Base-by-base conservation (phyloP, 768 basidiomycete species). In the Lactifluus rugatus region DNA sequence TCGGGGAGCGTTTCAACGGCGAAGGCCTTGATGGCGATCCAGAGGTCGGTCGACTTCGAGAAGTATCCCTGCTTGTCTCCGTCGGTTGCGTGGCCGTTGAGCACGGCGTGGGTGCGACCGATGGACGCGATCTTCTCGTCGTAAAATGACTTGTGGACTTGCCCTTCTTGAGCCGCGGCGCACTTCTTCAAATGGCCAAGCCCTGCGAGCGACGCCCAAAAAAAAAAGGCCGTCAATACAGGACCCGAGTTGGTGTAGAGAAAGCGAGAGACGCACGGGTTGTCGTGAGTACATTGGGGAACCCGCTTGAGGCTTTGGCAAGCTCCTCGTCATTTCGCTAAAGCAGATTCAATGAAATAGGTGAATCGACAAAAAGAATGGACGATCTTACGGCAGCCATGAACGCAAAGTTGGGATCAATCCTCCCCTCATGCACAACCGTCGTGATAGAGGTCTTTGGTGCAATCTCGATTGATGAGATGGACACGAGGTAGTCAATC, bases 401-500 rank as follows among this genome's bases (percentile, higher is more conserved):
- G 26, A 76, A 48, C n/a, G 75, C 71, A 61, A 80, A 77, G 73
- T 82, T 83, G 52, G 79, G 79, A 64, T 81, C 79, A 51, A 74
- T 66, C 37, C 66, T 70, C 36, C 76, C 74, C 32, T 74, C 72
- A 63, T 81, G 79, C 25, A 81, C 65, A 53, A 64, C 72, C 37
- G 66, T 67, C 60, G 76, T 71, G 52, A 75, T 64, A 17, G 68
- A 65, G 16, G 74, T 72, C 5, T 68, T 66, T 10, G 70, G 69
- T n/a, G 68, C 60, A 21, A 71, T 72, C 59, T 70, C 67, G 57
- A 62, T 69, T 17, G 74, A 69, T 6, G 77, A 72, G 55, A 76
- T 69, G 50, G 70, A 62, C 39, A 75, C 67, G 44, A 81, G 70
- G 62, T 75, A 74, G 34, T 67, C 64, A 11, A 73, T 69, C 45